Evolutionary conservation across 140 eudicot species (phyloP), one percentile per base, ranked within the genome.

Genomic region (Flaveria floridana): DNA sequence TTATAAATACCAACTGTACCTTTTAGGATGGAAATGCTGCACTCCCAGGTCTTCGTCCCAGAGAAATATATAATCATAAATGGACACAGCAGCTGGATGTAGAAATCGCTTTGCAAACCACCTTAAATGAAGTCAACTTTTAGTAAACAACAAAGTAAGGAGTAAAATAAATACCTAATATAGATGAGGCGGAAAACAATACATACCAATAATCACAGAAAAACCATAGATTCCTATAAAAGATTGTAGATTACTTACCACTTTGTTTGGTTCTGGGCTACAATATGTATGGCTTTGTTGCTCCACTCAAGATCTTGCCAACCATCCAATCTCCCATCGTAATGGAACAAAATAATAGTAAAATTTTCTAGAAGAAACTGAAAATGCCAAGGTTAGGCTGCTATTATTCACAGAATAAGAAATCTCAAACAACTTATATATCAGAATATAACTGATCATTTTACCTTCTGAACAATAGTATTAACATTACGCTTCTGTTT

Each of bases 1-100:
- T 37, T 23, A 53, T 47, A 61, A 65, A 72, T 39, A 68, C 34
- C 44, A 53, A 42, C 77, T 23, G 8, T 84, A 93, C 98, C 97
- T 93, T 80, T 83, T 86, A 34, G 98, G 98, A 78, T 88, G 68
- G 47, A 93, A 93, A 80, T 93, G 71, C 65, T 88, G 78, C 75
- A 93, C 97, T 11, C 98, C 98, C 51, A 93, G 76, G 85, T 93
- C 98, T 78, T 93, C 98, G 85, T 93, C 98, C 98, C 98, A 93
- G 16, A 93, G 88, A 83, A 93, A 93, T 72, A 93, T 90, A 76
- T 89, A 93, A 83, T 93, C 96, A 81, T 93, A 93, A 57, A 83
- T 82, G 16, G 96, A 83, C 18, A 93, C 98, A 9, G 87, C 76
- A 78, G 95, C 86, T 39, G 98, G 98, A 84, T 93, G 98, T 57